phyloP scores from a whole-genome alignment of 352 stramenopile genomes.

The Phytophthora macrochlamydospora region DNA sequence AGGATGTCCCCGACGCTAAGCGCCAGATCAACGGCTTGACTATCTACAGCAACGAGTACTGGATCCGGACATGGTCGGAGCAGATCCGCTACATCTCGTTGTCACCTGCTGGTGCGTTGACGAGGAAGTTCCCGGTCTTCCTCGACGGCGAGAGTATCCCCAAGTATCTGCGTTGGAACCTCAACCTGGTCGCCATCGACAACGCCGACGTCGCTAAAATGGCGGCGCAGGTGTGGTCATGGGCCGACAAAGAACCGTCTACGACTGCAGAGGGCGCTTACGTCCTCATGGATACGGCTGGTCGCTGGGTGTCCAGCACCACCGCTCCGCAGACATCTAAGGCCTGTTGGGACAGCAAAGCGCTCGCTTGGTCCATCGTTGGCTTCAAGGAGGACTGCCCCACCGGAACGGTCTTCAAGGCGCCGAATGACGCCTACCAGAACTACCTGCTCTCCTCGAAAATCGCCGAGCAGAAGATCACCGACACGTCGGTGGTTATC shows the following conservation, averaged over 20 bases:
- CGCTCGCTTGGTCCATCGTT: conserved; percentile 50
- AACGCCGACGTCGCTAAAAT: conserved; percentile 59
- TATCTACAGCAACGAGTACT: conserved; percentile 56
- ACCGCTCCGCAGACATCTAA: conserved; percentile 27
- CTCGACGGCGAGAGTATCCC: conserved; percentile 43
- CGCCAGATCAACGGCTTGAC: conserved; percentile 45
- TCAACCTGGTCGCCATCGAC: conserved; percentile 62
- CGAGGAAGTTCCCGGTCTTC: conserved; percentile 31
- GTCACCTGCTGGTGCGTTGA: conserved; percentile 27
- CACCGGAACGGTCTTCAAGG: conserved; percentile 33
- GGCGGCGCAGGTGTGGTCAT: conserved; percentile 59
- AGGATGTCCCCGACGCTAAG: conserved; percentile 39
- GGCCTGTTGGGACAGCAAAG: conserved; percentile 44
- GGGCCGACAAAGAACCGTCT: conserved; percentile 53
- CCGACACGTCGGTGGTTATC: conserved; percentile 48
- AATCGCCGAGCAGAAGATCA: conserved; percentile 36
- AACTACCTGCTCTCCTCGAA: conserved; percentile 54
- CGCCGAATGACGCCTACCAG: conserved; percentile 51
- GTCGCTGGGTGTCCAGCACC: conserved; percentile 45
- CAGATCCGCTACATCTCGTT: conserved; percentile 61
- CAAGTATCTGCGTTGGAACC: conserved; percentile 61
- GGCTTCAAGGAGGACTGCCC: conserved; percentile 32
- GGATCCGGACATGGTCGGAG: conserved; percentile 54
- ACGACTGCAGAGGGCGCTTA: conserved; percentile 25
- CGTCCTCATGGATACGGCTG: conserved; percentile 41